Evolutionary conservation across 148 eudicot species (phyloP).

Genomic region (Hydrangea macrophylla): DNA sequence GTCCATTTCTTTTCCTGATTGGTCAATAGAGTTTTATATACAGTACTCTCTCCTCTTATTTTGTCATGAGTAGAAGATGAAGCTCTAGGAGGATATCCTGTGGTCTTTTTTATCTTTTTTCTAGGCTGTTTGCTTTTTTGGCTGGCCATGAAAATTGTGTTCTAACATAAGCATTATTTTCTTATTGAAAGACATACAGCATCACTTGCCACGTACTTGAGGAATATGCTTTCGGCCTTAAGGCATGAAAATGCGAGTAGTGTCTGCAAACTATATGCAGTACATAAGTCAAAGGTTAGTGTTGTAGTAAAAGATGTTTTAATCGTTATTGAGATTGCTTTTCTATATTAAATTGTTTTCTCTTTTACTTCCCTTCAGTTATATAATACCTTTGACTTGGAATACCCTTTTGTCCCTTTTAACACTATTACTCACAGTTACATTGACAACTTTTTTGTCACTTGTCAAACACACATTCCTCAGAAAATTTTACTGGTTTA

Average conservation of each 20-base stretch:
- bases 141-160: too few species aligned
- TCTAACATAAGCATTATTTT: slow-evolving; percentile 20
- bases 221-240: slow-evolving; percentile 50
- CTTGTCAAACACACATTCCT: too few species aligned
- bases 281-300: slow-evolving; percentile 49
- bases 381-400: background rate
- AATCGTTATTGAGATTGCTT: background rate
- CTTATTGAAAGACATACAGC: slow-evolving; percentile 59
- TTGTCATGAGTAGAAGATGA: background rate
- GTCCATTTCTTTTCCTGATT: background rate
- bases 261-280: slow-evolving; percentile 70
- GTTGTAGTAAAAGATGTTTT: slow-evolving; percentile 1
- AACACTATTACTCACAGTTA: background rate
- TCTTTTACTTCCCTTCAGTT: too few species aligned
- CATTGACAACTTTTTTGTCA: too few species aligned
- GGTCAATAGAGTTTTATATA: background rate
- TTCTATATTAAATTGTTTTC: background rate
- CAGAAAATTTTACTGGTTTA: too few species aligned
- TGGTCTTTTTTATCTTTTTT: too few species aligned
- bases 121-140: too few species aligned
- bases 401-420: background rate
- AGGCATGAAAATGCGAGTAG: slow-evolving; percentile 69
- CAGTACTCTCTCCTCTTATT: background rate
- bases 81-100: background rate
- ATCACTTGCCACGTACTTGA: slow-evolving; percentile 67